phyloP scores from a whole-genome alignment of 2,329 filamentous ascomycete genomes.

The Elsinoe arachidis region DNA sequence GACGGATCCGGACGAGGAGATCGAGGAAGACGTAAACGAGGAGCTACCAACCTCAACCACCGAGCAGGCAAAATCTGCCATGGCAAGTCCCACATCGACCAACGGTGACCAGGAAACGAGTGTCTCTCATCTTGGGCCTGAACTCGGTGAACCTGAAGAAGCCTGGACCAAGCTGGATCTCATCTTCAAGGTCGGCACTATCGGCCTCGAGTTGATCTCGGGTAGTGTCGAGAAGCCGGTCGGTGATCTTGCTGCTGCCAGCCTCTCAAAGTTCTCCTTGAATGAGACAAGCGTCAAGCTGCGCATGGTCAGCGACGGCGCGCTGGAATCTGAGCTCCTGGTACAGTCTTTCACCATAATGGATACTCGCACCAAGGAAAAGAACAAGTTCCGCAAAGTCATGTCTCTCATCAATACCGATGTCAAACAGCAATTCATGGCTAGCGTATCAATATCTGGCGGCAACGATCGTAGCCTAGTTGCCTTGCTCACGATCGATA shows the following conservation, averaged over 20 bases:
- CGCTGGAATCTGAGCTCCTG: constrained; percentile 83
- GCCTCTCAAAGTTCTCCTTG: constrained; percentile 86
- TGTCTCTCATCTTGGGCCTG: constrained; percentile 42
- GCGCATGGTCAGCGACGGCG: constrained; percentile 83
- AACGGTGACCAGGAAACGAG: not conserved
- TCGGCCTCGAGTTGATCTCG: constrained; percentile 79
- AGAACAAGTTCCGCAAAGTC: constrained; percentile 94
- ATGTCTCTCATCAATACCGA: constrained; percentile 95
- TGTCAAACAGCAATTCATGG: constrained; percentile 94
- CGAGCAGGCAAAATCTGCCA: constrained; percentile 40
- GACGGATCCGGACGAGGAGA: constrained; percentile 58
- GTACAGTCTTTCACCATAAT: constrained; percentile 92
- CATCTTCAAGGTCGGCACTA: constrained; percentile 77
- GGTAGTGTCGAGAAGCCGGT: constrained; percentile 68
- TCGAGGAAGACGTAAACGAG: constrained; percentile 63
- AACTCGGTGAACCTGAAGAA: constrained; percentile 58
- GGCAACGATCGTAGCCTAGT: constrained; percentile 75
- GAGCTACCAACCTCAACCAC: constrained; percentile 56
- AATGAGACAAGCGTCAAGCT: constrained; percentile 89
- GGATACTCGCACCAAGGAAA: constrained; percentile 79
- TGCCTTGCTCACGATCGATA: constrained; percentile 87
- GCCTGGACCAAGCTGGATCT: constrained; percentile 92
- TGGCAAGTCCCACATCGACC: constrained; percentile 37
- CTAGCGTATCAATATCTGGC: constrained; percentile 84
- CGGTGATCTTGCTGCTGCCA: constrained; percentile 67